These are phyloP conservation scores for Biscogniauxia marginata DNA, from an alignment of 2,329 filamentous ascomycete genomes.

Conservation along the genomic window DNA sequence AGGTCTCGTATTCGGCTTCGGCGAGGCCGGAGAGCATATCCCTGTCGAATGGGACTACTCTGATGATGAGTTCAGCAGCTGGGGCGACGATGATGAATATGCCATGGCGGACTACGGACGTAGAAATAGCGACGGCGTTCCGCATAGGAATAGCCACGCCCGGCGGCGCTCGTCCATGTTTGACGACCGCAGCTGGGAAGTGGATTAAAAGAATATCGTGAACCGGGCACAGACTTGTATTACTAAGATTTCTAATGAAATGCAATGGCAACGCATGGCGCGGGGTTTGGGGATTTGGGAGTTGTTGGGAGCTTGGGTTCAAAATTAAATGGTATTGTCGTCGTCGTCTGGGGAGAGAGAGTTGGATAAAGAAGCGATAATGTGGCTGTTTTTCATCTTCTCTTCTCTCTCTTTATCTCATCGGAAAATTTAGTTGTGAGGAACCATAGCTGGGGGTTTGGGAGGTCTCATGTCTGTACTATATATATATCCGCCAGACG, in stretches of 20 bases:
- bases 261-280: background rate
- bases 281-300: background rate
- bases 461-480: too few relatives aligned
- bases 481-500: too few relatives aligned
- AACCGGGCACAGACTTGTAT: background rate
- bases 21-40: constrained; percentile 52
- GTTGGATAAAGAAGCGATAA: background rate
- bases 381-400: background rate
- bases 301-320: background rate
- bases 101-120: constrained; percentile 18
- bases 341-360: background rate
- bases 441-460: too few relatives aligned
- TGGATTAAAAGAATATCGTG: constrained; percentile 29
- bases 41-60: constrained; percentile 62
- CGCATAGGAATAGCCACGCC: constrained; percentile 5
- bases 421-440: background rate
- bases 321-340: background rate
- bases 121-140: constrained; percentile 17
- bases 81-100: constrained; percentile 54
- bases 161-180: constrained; percentile 8
- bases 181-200: constrained; percentile 32
- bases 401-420: background rate
- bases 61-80: constrained; percentile 55
- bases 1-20: constrained; percentile 55
- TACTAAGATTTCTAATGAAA: background rate